Evolutionary conservation across 352 stramenopile species (phyloP).

Genomic region (Globisporangium lucens): DNA sequence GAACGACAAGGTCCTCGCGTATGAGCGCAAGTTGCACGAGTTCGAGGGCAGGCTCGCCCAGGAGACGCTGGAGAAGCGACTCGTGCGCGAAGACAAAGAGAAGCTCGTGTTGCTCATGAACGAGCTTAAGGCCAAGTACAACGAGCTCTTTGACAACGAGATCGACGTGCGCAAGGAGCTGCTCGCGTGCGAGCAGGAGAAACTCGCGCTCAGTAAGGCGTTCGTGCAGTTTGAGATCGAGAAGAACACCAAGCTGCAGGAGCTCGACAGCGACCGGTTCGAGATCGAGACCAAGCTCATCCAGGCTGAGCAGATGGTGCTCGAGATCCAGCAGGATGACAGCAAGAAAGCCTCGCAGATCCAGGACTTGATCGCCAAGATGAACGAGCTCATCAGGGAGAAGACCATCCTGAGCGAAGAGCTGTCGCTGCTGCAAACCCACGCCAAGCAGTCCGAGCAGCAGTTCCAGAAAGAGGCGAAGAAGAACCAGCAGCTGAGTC

Average conservation of each 20-base stretch:
- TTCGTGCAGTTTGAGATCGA: conserved; percentile 69
- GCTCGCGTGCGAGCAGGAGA: conserved; percentile 60
- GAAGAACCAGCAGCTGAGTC: conserved; percentile 68
- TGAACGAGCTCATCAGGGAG: conserved; percentile 48
- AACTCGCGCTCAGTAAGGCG: conserved; percentile 59
- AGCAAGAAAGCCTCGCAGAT: conserved; percentile 48
- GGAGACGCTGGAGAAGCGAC: conserved; percentile 36
- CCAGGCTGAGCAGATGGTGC: conserved; percentile 53
- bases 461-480: conserved; percentile 33
- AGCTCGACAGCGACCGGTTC: conserved; percentile 57
- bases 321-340: conserved; percentile 65
- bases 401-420: conserved; percentile 37
- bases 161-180: conserved; percentile 56
- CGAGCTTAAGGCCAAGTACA: conserved; percentile 58
- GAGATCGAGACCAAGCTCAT: conserved; percentile 61
- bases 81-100: conserved; percentile 54
- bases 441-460: conserved; percentile 28
- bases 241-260: conserved; percentile 33
- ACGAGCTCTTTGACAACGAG: conserved; percentile 60
- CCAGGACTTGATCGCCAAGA: conserved; percentile 52
- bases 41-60: conserved; percentile 38
- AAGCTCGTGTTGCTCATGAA: conserved; percentile 30
- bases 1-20: conserved; percentile 14
- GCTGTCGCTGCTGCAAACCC: conserved; percentile 34
- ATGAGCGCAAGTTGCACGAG: conserved; percentile 34